Evolutionary conservation across 805 yeast genomes (phyloP).

Genomic region (Teunomyces pallodes): DNA sequence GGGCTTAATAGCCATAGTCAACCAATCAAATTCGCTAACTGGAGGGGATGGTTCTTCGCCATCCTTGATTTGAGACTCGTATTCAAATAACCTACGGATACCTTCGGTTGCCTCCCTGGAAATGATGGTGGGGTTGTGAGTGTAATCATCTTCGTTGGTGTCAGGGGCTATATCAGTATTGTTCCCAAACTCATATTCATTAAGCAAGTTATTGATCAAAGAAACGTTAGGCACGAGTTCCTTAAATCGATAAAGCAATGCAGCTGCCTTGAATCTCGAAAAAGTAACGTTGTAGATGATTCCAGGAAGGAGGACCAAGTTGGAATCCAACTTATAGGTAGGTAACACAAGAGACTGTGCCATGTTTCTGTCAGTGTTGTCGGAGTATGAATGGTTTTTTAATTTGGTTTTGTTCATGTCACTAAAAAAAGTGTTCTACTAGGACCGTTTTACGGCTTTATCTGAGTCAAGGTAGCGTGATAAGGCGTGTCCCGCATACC

Average conservation of each 20-base stretch:
- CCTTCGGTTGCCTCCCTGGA: slow-evolving; percentile 34
- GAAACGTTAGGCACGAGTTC: slow-evolving; percentile 25
- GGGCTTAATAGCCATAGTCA: slow-evolving; percentile 34
- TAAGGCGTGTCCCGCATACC: background rate
- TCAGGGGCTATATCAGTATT: slow-evolving; percentile 12
- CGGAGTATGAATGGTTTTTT: background rate
- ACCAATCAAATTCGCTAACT: slow-evolving; percentile 33
- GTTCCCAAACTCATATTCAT: slow-evolving; percentile 34
- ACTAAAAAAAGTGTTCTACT: background rate
- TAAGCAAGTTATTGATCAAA: slow-evolving; percentile 28
- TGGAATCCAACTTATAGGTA: slow-evolving; percentile 40
- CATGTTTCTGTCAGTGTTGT: background rate
- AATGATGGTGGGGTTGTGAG: slow-evolving; percentile 17
- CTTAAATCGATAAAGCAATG: slow-evolving; percentile 43
- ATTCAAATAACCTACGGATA: slow-evolving; percentile 18
- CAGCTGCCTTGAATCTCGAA: slow-evolving; percentile 44
- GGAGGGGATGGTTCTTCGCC: background rate
- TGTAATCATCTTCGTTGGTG: slow-evolving; percentile 3
- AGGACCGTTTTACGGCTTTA: background rate
- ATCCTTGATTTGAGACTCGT: slow-evolving; percentile 5
- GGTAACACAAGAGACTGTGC: slow-evolving; percentile 30
- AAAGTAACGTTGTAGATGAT: slow-evolving; percentile 59
- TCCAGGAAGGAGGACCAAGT: slow-evolving; percentile 57
- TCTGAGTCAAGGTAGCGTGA: slow-evolving; percentile 1
- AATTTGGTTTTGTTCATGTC: background rate